phyloP scores from a whole-genome alignment of 2,329 filamentous ascomycete species.

The Phialophora verrucosa region DNA sequence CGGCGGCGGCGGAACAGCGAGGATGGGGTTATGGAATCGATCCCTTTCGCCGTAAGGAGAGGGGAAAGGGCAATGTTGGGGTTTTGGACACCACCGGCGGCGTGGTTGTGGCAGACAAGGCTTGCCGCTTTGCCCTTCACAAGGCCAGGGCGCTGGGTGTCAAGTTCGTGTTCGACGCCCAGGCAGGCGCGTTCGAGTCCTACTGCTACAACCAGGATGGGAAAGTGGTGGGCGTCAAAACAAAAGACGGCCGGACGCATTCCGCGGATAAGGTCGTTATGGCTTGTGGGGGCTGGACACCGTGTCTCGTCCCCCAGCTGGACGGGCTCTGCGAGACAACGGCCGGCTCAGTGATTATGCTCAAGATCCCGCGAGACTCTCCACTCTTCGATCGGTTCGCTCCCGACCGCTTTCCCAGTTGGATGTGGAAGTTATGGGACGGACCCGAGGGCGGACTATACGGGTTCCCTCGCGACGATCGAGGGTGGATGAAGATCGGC shows the following conservation, averaged over 20 bases:
- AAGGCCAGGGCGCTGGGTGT: conserved; percentile 51
- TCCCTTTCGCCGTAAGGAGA: conserved; percentile 46
- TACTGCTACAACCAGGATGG: conserved; percentile 38
- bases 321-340: conserved; percentile 56
- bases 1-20: conserved; percentile 40
- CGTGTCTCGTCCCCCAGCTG: conserved; percentile 63
- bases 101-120: conserved; percentile 54
- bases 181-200: conserved; percentile 43
- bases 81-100: conserved; percentile 57
- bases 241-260: conserved; percentile 21
- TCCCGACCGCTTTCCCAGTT: conserved; percentile 55
- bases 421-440: conserved; percentile 46
- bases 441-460: conserved; percentile 26
- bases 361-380: conserved; percentile 50
- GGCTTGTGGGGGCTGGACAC: conserved; percentile 89
- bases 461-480: conserved; percentile 45
- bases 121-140: conserved; percentile 54
- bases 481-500: conserved; percentile 57
- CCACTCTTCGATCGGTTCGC: conserved; percentile 51
- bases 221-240: conserved; percentile 42
- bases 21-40: conserved; percentile 45
- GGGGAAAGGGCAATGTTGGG: conserved; percentile 42
- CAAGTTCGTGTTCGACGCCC: conserved; percentile 49
- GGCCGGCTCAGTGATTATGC: conserved; percentile 52
- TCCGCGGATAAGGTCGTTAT: conserved; percentile 56